phyloP scores from a whole-genome alignment of 2,329 filamentous ascomycete species.

The Fusarium sacchari region DNA sequence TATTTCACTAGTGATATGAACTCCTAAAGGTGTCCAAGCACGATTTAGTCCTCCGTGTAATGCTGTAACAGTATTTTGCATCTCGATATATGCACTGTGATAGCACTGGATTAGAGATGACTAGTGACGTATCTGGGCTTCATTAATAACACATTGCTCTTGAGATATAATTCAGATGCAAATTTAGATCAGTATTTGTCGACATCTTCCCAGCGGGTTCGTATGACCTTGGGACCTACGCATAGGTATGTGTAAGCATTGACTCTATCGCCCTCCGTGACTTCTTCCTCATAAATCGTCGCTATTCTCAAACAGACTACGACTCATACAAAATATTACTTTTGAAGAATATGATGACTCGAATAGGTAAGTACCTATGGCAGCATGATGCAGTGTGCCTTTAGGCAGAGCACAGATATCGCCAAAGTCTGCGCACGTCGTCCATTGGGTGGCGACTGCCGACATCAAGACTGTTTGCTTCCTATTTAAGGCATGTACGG shows the following conservation, averaged over 20 bases:
- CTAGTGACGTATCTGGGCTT: fast-evolving
- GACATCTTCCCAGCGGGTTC: no score
- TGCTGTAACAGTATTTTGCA: not conserved
- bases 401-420: not conserved
- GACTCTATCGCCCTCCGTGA: not conserved
- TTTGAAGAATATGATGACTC: fast-evolving
- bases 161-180: no score
- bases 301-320: fast-evolving
- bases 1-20: fast-evolving
- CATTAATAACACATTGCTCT: fast-evolving
- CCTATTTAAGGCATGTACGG: fast-evolving
- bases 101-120: not conserved
- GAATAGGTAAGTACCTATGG: no score
- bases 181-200: no score
- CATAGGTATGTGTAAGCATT: no score
- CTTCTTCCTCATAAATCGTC: fast-evolving
- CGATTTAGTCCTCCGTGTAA: fast-evolving
- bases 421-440: not conserved
- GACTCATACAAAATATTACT: not conserved
- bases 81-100: not conserved
- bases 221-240: no score
- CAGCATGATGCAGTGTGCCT: not conserved
- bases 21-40: not conserved
- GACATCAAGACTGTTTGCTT: no score
- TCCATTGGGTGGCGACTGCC: no score